Conservation (phyloP, 345 rosid species). For the Gossypium herbaceum region DNA sequence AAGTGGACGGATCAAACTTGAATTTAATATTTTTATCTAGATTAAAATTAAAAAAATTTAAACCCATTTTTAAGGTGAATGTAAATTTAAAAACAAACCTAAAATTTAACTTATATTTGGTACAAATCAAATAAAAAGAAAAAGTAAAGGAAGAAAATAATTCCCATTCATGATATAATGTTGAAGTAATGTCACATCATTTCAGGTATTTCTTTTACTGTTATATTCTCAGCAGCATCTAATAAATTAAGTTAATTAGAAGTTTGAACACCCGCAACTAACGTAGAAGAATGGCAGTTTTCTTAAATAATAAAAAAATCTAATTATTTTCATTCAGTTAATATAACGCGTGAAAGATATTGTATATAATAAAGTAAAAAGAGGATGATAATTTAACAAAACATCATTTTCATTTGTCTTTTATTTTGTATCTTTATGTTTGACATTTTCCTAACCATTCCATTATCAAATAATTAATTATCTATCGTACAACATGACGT, state of each 20-base stretch:
- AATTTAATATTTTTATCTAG: too few relatives aligned
- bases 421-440: not conserved
- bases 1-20: accelerated
- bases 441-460: not conserved
- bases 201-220: not conserved
- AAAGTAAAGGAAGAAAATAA: not conserved
- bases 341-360: not conserved
- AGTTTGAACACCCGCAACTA: not conserved
- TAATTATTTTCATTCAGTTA: not conserved
- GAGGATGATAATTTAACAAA: not conserved
- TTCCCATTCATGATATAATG: not conserved
- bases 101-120: not conserved
- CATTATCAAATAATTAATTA: not conserved
- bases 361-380: not conserved
- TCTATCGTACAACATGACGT: not conserved
- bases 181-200: not conserved
- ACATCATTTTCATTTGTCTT: not conserved
- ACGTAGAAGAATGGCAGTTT: not conserved
- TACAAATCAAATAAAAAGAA: not conserved
- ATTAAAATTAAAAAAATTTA: too few relatives aligned
- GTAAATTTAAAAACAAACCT: not conserved
- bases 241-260: not conserved
- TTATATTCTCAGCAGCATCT: not conserved
- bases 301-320: too few relatives aligned
- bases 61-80: too few relatives aligned